Evolutionary conservation across 192 early-diverging fungal genomes (phyloP).

Genomic region (Dissophora ornata): DNA sequence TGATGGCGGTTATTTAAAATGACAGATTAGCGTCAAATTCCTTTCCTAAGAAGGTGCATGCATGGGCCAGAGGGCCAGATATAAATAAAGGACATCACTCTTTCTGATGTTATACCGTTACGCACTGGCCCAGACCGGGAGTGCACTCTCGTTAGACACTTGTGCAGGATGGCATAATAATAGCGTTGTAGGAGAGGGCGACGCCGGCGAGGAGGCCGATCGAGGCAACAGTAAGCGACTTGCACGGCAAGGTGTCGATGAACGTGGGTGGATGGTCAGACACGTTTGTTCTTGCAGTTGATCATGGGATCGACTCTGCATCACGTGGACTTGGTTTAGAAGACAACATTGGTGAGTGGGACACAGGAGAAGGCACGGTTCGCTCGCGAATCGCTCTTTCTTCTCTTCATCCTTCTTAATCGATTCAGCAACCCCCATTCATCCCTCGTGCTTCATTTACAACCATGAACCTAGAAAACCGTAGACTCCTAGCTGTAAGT

Average conservation of each 20-base stretch:
- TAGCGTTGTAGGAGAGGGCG: slow-evolving; percentile 18
- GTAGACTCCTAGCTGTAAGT: slow-evolving; percentile 49
- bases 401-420: background rate
- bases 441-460: too few relatives aligned
- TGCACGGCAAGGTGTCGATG: background rate
- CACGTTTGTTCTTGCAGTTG: too few relatives aligned
- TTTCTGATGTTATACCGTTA: slow-evolving; percentile 19
- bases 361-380: too few relatives aligned
- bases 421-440: background rate
- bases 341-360: too few relatives aligned
- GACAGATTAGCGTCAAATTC: background rate
- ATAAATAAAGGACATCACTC: too few relatives aligned
- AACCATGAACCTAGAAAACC: too few relatives aligned
- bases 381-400: too few relatives aligned
- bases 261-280: too few relatives aligned
- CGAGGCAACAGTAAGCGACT: slow-evolving; percentile 18
- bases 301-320: too few relatives aligned
- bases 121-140: slow-evolving; percentile 28
- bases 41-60: too few relatives aligned
- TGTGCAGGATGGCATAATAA: slow-evolving; percentile 34
- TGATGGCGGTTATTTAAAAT: background rate
- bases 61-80: too few relatives aligned
- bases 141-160: slow-evolving; percentile 1
- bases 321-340: too few relatives aligned
- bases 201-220: slow-evolving; percentile 37